Base-by-base conservation (phyloP, 1,284 basidiomycete genomes). In the Ustilago hordei region DNA sequence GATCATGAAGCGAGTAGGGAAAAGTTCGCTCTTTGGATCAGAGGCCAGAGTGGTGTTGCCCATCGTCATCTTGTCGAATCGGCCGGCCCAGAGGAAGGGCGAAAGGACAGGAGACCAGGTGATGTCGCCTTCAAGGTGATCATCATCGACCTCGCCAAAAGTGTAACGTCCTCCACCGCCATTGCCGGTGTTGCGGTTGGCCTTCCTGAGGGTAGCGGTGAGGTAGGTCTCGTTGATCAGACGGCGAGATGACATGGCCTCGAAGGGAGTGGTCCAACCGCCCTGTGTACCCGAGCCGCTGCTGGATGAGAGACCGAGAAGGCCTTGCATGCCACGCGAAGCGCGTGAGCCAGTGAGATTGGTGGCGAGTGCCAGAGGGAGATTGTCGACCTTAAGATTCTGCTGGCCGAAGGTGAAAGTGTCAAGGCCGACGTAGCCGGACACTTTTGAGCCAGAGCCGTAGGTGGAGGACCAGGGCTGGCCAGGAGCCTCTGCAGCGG, bases 361-460 rank as follows among this genome's bases (percentile, higher is more conserved):
- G 65, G 80, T 82, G 60, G 56, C 35, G 31, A 82, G 59, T 28
- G 76, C 80, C 3, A 80, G 1, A 8, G 76, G 71, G 3, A 77
- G 62, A 23, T 66, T 43, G 23, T 61, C 36, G n/a, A 80, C 67
- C 39, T 60, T 53, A 59, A 80, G 65, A 32, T 19, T 53, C 41
- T 63, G 60, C 53, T 68, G 56, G 19, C 68, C 69, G 59, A 82
- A 68, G 55, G 69, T 71, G 55, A 80, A 60, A 36, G 69, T 69
- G 67, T 82, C 80, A 41, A 77, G 39, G 43, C 80, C 80, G 56
- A 82, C 60, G 50, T 82, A 82, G 50, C 80, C 80, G 8, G 58
- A 52, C 2, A 66, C 62, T 47, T 32, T 64, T 36, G 69, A 65
- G 31, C 71, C 69, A 11, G 64, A 59, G 11, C 80, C 79, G 60